Evolutionary conservation across 257 asterid species (phyloP).

Genomic region (Marsdenia floribunda): DNA sequence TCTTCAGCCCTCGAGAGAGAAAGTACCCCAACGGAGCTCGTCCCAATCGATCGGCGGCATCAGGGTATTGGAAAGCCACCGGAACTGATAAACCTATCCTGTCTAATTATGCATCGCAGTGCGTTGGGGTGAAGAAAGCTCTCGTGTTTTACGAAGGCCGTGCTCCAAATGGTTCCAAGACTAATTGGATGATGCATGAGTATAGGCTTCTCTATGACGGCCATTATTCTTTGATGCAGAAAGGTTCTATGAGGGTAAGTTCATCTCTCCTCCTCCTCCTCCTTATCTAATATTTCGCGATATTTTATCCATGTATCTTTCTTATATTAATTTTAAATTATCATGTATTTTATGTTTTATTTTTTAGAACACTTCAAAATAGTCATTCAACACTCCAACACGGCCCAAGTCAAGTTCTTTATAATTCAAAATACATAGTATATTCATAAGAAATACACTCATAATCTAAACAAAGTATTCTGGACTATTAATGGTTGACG

Average conservation of each 20-base stretch:
- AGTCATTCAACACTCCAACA: too few relatives aligned
- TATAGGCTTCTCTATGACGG: slow-evolving; percentile 18
- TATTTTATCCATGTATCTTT: too few relatives aligned
- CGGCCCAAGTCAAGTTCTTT: too few relatives aligned
- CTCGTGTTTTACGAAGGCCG: slow-evolving; percentile 31
- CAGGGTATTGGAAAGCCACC: slow-evolving; percentile 41
- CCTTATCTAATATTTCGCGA: too few relatives aligned
- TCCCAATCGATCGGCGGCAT: slow-evolving; percentile 30
- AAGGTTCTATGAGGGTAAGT: slow-evolving; percentile 27
- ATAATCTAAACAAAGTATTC: too few relatives aligned
- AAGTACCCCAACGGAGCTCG: slow-evolving; percentile 37
- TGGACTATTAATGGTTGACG: too few relatives aligned
- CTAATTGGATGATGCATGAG: slow-evolving; percentile 36
- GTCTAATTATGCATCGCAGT: slow-evolving; percentile 8
- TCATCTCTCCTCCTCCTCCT: background rate
- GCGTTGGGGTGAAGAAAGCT: slow-evolving; percentile 35
- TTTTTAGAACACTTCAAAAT: too few relatives aligned
- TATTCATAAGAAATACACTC: too few relatives aligned
- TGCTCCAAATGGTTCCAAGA: slow-evolving; percentile 29
- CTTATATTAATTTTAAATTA: too few relatives aligned
- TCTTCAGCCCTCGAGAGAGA: slow-evolving; percentile 32
- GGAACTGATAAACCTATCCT: slow-evolving; percentile 32
- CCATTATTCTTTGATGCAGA: background rate
- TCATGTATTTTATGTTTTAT: too few relatives aligned
- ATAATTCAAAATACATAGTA: too few relatives aligned